phyloP scores from a whole-genome alignment of 2,329 filamentous ascomycete species.

The Colletotrichum caudatum region DNA sequence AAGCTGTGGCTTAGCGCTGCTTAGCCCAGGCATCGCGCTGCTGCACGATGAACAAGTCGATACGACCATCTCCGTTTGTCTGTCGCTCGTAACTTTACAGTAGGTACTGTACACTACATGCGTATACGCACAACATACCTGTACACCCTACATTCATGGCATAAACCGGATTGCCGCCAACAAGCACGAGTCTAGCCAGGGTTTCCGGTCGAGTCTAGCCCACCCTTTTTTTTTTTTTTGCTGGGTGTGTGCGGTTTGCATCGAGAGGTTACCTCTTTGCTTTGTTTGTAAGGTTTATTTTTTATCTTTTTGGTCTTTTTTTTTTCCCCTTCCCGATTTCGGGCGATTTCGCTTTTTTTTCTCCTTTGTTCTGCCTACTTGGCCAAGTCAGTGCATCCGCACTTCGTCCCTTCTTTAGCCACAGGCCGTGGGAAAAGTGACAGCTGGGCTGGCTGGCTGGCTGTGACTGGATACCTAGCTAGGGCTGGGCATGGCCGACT shows the following conservation, averaged over 20 bases:
- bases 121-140: background rate
- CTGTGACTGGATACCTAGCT: background rate
- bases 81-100: background rate
- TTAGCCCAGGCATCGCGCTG: constrained; percentile 37
- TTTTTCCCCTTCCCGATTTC: too few relatives aligned
- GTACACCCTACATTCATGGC: background rate
- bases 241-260: background rate
- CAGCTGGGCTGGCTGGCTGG: background rate
- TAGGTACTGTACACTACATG: background rate
- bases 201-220: background rate
- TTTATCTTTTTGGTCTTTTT: background rate
- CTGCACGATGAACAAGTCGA: constrained; percentile 36
- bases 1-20: constrained; percentile 41
- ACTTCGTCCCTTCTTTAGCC: background rate
- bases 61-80: constrained; percentile 11
- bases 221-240: background rate
- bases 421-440: background rate
- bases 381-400: constrained; percentile 29
- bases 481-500: constrained; percentile 29
- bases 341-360: too few relatives aligned
- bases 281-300: background rate
- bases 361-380: too few relatives aligned
- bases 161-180: background rate
- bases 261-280: background rate
- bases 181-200: constrained; percentile 21